phyloP scores from a whole-genome alignment of 1,284 basidiomycete genomes.

The Ceratobasidium sp. region DNA sequence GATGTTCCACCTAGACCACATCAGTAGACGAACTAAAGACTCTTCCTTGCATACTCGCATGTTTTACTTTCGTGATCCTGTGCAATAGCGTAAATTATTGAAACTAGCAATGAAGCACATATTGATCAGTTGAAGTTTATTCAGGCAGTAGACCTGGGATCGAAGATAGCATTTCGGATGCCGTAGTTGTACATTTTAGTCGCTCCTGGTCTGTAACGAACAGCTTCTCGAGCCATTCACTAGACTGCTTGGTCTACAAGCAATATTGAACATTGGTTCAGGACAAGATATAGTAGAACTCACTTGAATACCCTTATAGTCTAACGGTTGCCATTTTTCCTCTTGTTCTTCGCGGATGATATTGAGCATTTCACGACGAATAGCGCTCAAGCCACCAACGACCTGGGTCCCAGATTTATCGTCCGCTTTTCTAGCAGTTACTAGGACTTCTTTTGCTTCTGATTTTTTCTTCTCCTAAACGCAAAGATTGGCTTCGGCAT shows the following conservation, averaged over 20 bases:
- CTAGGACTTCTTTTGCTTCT: conserved; percentile 80
- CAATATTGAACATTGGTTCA: neutral
- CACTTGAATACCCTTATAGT: conserved; percentile 56
- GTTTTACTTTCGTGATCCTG: neutral
- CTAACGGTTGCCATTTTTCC: conserved; percentile 73
- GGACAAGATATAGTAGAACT: neutral
- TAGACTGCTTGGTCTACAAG: conserved; percentile 27
- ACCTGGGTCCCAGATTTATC: conserved; percentile 65
- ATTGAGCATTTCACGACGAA: conserved; percentile 71
- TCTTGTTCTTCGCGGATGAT: conserved; percentile 80
- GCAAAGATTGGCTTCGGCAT: neutral
- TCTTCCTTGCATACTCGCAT: neutral
- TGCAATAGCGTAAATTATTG: conserved; percentile 42
- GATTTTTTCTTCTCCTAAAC: conserved; percentile 62
- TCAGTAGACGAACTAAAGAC: neutral
- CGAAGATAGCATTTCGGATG: conserved; percentile 28
- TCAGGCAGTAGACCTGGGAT: conserved; percentile 28
- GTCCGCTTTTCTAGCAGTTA: conserved; percentile 75
- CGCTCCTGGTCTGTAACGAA: conserved; percentile 34
- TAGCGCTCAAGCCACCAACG: conserved; percentile 68
- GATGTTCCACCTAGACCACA: conserved; percentile 33
- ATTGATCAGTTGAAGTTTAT: neutral
- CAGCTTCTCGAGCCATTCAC: conserved; percentile 24
- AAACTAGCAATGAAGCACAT: conserved; percentile 19
- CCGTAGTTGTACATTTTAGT: conserved; percentile 26